Base-by-base conservation (phyloP, 2,329 filamentous ascomycete genomes). In the Trichoderma breve region DNA sequence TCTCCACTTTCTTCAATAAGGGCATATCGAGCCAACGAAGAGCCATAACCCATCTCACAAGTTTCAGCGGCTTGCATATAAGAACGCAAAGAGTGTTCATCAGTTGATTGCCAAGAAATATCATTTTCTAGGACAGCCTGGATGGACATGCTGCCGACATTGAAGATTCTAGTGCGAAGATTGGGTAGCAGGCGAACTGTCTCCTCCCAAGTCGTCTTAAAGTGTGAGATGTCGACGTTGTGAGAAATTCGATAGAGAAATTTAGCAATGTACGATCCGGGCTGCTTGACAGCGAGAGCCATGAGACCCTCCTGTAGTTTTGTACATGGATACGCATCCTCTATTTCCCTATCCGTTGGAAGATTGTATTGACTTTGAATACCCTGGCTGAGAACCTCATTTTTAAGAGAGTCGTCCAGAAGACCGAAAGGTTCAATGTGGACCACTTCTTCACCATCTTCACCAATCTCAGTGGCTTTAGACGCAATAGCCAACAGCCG, bases 301-400 rank as follows among this genome's bases (percentile, higher is more conserved):
- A 84, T 76, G 1, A 84, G 77, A 9, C 80, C 81, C 72, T 82
- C 81, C 55, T 84, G 82, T 1, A 83, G 75, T 8, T 79, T 75
- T 6, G 80, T 81, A 73, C 80, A 81, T 6, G 82, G 82, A 55
- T 81, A 83, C 1, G 80, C 74, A 71, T 84, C 79, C 34, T 80
- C 73, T 18, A 80, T 74, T 14, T 61, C 67, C 14, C 36, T 21
- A 3, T 64, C 55, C 12, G 12, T 12, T 18, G 57, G 39, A 24
- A 73, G 63, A 4, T 6, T 21, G 30, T 53, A 72, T n/a, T 70
- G 43, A 5, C 32, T 15, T 53, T 63, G 51, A 11, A 47, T 60
- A 12, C 3, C 32, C 32, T 68, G 21, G 30, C 70, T 72, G 4
- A 68, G 47, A 6, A 72, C 28, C 26, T n/a, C 3, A 0, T 60